Percentiles rank a stretch among this genome's conserved stretches.
Evolutionary conservation across 192 early-diverging fungal species (phyloP).

Genomic region (Coemansia sp.): DNA sequence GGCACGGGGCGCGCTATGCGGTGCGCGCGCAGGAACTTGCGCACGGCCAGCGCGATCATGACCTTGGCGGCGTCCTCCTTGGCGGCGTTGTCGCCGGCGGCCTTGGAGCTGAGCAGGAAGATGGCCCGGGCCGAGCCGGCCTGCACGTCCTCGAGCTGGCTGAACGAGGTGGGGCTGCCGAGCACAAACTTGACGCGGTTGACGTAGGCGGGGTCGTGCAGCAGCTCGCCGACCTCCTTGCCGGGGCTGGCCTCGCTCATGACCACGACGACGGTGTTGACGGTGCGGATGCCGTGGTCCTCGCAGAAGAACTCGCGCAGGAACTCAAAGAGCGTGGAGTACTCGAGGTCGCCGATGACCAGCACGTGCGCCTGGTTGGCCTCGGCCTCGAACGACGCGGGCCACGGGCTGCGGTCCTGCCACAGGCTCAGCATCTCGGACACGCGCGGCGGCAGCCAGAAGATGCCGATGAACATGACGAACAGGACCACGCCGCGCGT

Average conservation of each 20-base stretch:
- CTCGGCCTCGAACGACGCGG: constrained; percentile 52
- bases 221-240: constrained; percentile 56
- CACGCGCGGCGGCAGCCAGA: constrained; percentile 65
- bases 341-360: constrained; percentile 65
- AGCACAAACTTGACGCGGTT: constrained; percentile 69
- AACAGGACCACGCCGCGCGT: constrained; percentile 58
- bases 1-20: constrained; percentile 21
- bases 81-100: constrained; percentile 42
- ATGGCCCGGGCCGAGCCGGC: constrained; percentile 56
- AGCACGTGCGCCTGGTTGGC: constrained; percentile 60
- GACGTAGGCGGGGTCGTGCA: constrained; percentile 66
- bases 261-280: constrained; percentile 67
- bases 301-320: constrained; percentile 78
- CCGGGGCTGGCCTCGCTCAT: constrained; percentile 59
- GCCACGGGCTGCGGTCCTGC: constrained; percentile 60
- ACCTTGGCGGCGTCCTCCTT: constrained; percentile 69
- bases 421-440: constrained; percentile 64
- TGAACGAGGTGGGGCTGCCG: constrained; percentile 63
- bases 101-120: constrained; percentile 61
- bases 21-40: constrained; percentile 57
- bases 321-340: constrained; percentile 61
- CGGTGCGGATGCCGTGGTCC: constrained; percentile 67
- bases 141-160: constrained; percentile 54
- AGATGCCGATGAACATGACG: constrained; percentile 71
- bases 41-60: constrained; percentile 69